phyloP scores from a whole-genome alignment of 148 eudicot genomes.

The Amaranthus palmeri region DNA sequence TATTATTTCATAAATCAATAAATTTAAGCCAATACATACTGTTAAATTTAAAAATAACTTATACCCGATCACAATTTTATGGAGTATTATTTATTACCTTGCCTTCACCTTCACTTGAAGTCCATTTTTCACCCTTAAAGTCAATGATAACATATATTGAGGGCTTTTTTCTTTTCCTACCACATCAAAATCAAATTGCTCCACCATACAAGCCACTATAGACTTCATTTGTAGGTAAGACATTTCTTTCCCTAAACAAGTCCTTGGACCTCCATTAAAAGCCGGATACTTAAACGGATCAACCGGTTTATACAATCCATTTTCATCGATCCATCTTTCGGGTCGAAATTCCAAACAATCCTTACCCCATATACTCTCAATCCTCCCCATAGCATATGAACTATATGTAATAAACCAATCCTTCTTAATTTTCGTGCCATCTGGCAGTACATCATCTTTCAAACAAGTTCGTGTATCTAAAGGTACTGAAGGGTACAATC shows the following conservation, averaged over 20 bases:
- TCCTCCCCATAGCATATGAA: constrained; percentile 68
- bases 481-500: constrained; percentile 66
- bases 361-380: constrained; percentile 65
- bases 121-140: constrained; percentile 34
- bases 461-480: constrained; percentile 45
- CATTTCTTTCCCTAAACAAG: constrained; percentile 36
- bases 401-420: constrained; percentile 43
- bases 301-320: constrained; percentile 40
- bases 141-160: constrained; percentile 26
- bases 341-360: constrained; percentile 66
- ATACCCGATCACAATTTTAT: neutral
- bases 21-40: neutral
- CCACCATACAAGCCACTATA: constrained; percentile 33
- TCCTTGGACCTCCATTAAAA: constrained; percentile 37
- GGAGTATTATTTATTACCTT: neutral
- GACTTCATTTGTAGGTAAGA: constrained; percentile 40
- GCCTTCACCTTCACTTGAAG: constrained; percentile 30
- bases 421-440: constrained; percentile 45
- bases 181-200: constrained; percentile 33
- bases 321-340: constrained; percentile 51
- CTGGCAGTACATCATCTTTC: constrained; percentile 45
- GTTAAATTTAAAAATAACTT: neutral
- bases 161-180: constrained; percentile 25
- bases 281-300: constrained; percentile 43
- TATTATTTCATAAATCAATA: too few relatives aligned